These are phyloP conservation scores for Lophiostoma macrostomum DNA, from an alignment of 495 filamentous ascomycete genomes.

Conservation along the genomic window DNA sequence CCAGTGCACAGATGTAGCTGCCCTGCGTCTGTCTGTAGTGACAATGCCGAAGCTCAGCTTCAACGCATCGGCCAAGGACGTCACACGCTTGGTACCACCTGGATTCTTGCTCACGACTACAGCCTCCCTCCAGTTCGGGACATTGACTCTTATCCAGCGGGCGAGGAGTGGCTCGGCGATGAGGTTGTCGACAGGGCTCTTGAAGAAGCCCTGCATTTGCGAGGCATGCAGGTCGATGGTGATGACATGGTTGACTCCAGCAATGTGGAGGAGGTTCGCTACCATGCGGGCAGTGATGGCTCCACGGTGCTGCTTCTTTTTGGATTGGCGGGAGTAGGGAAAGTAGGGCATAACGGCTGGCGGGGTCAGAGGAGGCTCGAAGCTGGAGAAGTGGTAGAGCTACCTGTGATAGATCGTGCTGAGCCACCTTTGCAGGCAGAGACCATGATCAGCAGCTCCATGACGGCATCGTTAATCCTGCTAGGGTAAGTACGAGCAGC, in stretches of 20 bases:
- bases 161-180: slow-evolving; percentile 95
- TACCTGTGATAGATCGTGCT: slow-evolving; percentile 95
- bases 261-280: slow-evolving; percentile 87
- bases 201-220: slow-evolving; percentile 99
- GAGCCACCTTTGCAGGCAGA: slow-evolving; percentile 97
- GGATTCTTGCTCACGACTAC: slow-evolving; percentile 98
- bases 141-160: slow-evolving; percentile 88
- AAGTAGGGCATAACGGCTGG: slow-evolving; percentile 97
- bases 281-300: slow-evolving; percentile 97
- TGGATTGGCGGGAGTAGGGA: slow-evolving; percentile 96
- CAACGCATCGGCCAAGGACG: slow-evolving; percentile 91
- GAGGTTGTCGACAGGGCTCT: slow-evolving; percentile 94
- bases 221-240: slow-evolving; percentile 89
- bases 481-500: too few species aligned
- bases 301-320: slow-evolving; percentile 96
- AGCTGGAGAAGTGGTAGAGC: slow-evolving; percentile 29
- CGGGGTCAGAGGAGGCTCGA: slow-evolving; percentile 8
- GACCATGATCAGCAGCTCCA: slow-evolving; percentile 98
- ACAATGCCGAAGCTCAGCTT: slow-evolving; percentile 98
- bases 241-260: slow-evolving; percentile 94
- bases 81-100: slow-evolving; percentile 93
- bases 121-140: slow-evolving; percentile 80
- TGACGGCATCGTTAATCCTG: slow-evolving; percentile 92
- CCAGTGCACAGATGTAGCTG: slow-evolving; percentile 51
- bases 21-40: slow-evolving; percentile 81